These are phyloP conservation scores for Pichia kudriavzevii DNA, from an alignment of 1,139 yeast species.

Conservation along the genomic window DNA sequence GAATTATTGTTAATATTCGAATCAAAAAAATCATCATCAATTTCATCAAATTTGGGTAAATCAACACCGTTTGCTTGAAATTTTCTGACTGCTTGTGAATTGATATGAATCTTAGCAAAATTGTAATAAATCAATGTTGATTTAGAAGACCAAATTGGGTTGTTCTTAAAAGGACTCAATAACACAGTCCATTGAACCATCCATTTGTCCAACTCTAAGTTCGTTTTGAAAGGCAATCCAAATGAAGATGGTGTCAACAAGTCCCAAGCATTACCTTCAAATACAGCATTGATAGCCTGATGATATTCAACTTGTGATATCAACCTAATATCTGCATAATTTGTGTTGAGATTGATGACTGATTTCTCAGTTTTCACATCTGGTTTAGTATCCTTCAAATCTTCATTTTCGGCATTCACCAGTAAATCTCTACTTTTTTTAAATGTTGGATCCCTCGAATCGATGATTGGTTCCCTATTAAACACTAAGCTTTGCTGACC, in stretches of 20 bases:
- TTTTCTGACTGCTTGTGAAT: constrained; percentile 47
- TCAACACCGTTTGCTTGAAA: constrained; percentile 32
- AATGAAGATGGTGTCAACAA: constrained; percentile 51
- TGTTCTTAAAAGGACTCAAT: constrained; percentile 48
- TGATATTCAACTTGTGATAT: constrained; percentile 69
- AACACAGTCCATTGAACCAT: constrained; percentile 77
- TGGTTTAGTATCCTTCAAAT: neutral
- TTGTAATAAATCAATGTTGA: constrained; percentile 64
- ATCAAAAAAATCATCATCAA: constrained; percentile 22
- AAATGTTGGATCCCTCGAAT: constrained; percentile 38
- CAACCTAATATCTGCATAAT: constrained; percentile 48
- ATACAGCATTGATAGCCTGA: constrained; percentile 55
- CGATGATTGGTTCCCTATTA: constrained; percentile 49
- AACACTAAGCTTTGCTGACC: constrained; percentile 63
- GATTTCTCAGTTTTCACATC: constrained; percentile 1
- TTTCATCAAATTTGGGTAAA: constrained; percentile 36
- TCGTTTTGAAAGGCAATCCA: constrained; percentile 62
- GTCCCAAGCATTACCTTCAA: constrained; percentile 58
- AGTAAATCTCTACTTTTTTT: constrained; percentile 36
- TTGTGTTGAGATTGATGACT: constrained; percentile 5
- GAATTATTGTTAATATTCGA: constrained; percentile 2
- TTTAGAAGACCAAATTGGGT: constrained; percentile 65
- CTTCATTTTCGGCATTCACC: constrained; percentile 12
- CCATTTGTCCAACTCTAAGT: constrained; percentile 66
- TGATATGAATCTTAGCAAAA: constrained; percentile 70